Conservation (phyloP, 345 rosid genomes). For the Salix koriyanagi region DNA sequence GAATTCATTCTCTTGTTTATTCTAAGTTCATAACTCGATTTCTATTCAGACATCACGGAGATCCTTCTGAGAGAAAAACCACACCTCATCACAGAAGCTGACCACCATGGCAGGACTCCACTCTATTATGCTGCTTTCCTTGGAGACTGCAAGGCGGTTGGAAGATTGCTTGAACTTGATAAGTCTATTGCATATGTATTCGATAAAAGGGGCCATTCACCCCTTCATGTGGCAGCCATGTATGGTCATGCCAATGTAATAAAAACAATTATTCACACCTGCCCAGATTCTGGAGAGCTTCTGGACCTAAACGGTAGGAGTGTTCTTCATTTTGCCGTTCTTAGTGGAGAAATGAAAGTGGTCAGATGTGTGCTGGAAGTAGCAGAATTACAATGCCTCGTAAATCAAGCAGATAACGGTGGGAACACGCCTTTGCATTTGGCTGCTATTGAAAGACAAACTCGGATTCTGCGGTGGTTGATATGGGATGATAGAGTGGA, state of each 20-base stretch:
- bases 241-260: not conserved
- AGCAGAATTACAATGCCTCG: not conserved
- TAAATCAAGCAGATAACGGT: not conserved
- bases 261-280: not conserved
- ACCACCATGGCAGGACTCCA: too few species aligned
- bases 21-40: not conserved
- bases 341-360: not conserved
- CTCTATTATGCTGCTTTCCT: not conserved
- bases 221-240: not conserved
- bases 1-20: not conserved
- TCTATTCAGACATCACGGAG: not conserved
- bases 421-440: not conserved
- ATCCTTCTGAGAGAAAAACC: not conserved
- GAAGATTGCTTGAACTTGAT: not conserved
- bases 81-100: too few species aligned
- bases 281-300: conserved; percentile 1
- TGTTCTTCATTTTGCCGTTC: not conserved
- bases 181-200: not conserved
- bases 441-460: not conserved
- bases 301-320: not conserved
- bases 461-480: not conserved
- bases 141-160: not conserved
- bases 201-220: not conserved
- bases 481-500: not conserved
- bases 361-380: not conserved